These are phyloP conservation scores for Schrenkiella parvula DNA, from an alignment of 345 rosid species.

Conservation along the genomic window DNA sequence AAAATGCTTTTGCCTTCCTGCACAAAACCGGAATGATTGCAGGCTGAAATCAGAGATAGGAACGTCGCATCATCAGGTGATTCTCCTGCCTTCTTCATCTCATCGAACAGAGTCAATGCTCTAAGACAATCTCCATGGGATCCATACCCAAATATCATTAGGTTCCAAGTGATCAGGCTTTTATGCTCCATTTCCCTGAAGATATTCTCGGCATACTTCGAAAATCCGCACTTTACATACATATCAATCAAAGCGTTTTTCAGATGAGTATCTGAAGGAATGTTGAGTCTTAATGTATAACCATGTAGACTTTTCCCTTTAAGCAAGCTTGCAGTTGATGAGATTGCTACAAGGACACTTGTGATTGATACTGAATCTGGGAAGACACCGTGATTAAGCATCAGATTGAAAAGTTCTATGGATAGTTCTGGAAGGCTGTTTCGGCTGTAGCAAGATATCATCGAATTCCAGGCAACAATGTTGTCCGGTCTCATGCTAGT, in stretches of 20 bases:
- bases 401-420: slow-evolving; percentile 41
- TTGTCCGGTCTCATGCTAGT: slow-evolving; percentile 44
- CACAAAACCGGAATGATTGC: slow-evolving; percentile 75
- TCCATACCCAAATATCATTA: slow-evolving; percentile 77
- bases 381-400: slow-evolving; percentile 38
- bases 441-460: slow-evolving; percentile 63
- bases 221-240: slow-evolving; percentile 72
- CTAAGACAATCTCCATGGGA: slow-evolving; percentile 54
- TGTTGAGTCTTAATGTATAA: slow-evolving; percentile 47
- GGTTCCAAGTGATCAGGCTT: slow-evolving; percentile 66
- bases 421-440: slow-evolving; percentile 60
- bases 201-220: slow-evolving; percentile 48
- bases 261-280: slow-evolving; percentile 48
- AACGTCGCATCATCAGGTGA: slow-evolving; percentile 67
- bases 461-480: slow-evolving; percentile 74
- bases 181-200: slow-evolving; percentile 47
- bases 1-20: slow-evolving; percentile 56
- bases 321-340: slow-evolving; percentile 55
- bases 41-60: slow-evolving; percentile 63
- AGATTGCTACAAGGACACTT: slow-evolving; percentile 61
- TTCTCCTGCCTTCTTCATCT: slow-evolving; percentile 53
- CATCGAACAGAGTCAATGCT: slow-evolving; percentile 50
- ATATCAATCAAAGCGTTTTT: slow-evolving; percentile 74
- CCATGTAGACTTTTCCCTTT: slow-evolving; percentile 68
- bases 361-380: slow-evolving; percentile 69